Conservation (phyloP, 2,329 filamentous ascomycete genomes). For the Blastomyces gilchristii region DNA sequence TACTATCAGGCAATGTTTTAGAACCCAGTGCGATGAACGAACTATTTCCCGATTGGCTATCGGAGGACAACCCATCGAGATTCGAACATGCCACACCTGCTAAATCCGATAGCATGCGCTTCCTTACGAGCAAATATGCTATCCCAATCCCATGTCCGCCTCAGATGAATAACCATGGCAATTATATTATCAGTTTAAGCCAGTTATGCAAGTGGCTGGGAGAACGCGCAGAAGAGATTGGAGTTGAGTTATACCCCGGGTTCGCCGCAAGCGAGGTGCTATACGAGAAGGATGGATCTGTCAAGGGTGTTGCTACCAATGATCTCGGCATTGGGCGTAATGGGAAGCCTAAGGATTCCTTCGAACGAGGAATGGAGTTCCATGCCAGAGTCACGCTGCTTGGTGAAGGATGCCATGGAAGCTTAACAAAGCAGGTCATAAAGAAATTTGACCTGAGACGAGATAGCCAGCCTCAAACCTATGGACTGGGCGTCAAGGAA, state of each 20-base stretch:
- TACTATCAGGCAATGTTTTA: constrained; percentile 90
- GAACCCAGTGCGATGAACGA: constrained; percentile 82
- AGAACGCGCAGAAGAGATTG: constrained; percentile 89
- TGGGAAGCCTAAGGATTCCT: constrained; percentile 77
- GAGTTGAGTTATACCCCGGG: constrained; percentile 91
- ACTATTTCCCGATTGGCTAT: constrained; percentile 86
- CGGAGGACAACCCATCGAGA: constrained; percentile 73
- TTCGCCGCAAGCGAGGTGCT: constrained; percentile 91
- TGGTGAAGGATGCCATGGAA: constrained; percentile 91
- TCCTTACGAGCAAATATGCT: constrained; percentile 69
- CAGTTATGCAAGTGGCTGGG: constrained; percentile 93
- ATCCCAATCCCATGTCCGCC: constrained; percentile 80
- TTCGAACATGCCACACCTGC: constrained; percentile 84
- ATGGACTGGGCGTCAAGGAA: constrained; percentile 88
- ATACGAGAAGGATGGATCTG: constrained; percentile 75
- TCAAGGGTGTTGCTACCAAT: constrained; percentile 91
- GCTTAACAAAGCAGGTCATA: constrained; percentile 85
- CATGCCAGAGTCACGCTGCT: constrained; percentile 86
- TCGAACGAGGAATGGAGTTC: constrained; percentile 97
- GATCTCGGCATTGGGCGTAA: constrained; percentile 75
- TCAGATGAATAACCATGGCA: constrained; percentile 97
- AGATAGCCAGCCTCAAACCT: constrained; percentile 89
- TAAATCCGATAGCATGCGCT: constrained; percentile 78
- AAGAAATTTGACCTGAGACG: constrained; percentile 86
- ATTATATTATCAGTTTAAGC: constrained; percentile 93